Evolutionary conservation across 2,329 filamentous ascomycete genomes (phyloP).

Genomic region (Neoscytalidium dimidiatum): DNA sequence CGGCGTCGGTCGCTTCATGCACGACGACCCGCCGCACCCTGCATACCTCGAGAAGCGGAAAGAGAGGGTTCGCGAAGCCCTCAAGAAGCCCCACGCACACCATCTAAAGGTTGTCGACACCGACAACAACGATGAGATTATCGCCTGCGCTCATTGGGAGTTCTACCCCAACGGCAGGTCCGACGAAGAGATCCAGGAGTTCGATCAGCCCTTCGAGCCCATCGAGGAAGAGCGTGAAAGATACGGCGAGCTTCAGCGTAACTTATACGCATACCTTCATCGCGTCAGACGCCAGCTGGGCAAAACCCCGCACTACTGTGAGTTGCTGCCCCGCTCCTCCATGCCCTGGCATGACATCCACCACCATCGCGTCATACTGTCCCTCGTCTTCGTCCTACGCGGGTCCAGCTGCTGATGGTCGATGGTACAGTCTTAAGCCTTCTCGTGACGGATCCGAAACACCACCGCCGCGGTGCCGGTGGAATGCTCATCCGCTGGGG

Average conservation of each 20-base stretch:
- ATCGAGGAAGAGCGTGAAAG: slow-evolving; percentile 13
- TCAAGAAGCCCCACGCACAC: slow-evolving; percentile 30
- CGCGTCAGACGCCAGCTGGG: background rate
- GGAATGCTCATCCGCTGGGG: slow-evolving; percentile 17
- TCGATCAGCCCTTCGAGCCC: slow-evolving; percentile 15
- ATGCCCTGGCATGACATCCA: background rate
- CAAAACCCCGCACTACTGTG: slow-evolving; percentile 17
- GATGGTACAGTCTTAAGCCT: slow-evolving; percentile 10
- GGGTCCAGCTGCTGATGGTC: slow-evolving; percentile 32
- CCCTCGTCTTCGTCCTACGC: background rate
- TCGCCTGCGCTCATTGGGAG: slow-evolving; percentile 23
- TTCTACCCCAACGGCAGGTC: slow-evolving; percentile 2
- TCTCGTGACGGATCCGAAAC: slow-evolving; percentile 18
- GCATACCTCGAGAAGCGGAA: slow-evolving; percentile 24
- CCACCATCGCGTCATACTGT: background rate
- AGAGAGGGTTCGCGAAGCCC: slow-evolving; percentile 31
- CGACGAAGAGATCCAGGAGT: slow-evolving; percentile 23
- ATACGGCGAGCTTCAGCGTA: background rate
- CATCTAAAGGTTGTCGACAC: slow-evolving; percentile 20
- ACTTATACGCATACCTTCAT: slow-evolving; percentile 11
- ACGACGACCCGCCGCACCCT: slow-evolving; percentile 25
- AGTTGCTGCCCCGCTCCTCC: background rate
- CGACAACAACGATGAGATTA: slow-evolving; percentile 19
- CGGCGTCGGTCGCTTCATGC: slow-evolving; percentile 30
- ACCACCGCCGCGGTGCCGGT: slow-evolving; percentile 18